Conservation (phyloP, 345 rosid genomes). For the Euclidium syriacum region DNA sequence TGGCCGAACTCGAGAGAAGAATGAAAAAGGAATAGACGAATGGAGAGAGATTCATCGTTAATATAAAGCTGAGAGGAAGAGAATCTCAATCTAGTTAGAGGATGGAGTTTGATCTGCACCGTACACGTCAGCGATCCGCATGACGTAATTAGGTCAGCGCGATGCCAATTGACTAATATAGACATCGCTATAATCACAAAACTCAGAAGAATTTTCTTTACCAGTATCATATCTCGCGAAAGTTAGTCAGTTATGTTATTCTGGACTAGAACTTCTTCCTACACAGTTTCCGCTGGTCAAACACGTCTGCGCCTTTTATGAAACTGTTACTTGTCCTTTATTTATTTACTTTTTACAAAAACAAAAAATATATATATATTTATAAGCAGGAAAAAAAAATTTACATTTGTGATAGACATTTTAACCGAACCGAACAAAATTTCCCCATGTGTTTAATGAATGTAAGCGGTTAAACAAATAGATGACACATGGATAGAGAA, state of each 20-base stretch:
- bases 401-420: too few species aligned
- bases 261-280: not conserved
- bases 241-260: not conserved
- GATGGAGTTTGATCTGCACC: conserved; percentile 47
- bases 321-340: not conserved
- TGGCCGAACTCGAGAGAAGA: conserved; percentile 13
- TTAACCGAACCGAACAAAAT: too few species aligned
- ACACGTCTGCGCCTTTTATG: not conserved
- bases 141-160: not conserved
- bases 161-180: conserved; percentile 1
- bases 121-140: conserved; percentile 77
- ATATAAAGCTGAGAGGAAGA: not conserved
- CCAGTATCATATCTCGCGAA: not conserved
- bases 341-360: too few species aligned
- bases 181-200: not conserved
- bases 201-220: not conserved
- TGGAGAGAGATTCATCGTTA: not conserved
- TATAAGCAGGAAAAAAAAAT: too few species aligned
- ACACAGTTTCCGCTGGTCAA: not conserved
- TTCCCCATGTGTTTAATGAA: not conserved
- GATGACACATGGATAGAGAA: too few species aligned
- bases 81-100: conserved; percentile 47
- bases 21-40: not conserved
- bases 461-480: too few species aligned
- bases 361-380: too few species aligned